Evolutionary conservation across 192 early-diverging fungal species (phyloP), one percentile per base, ranked within the genome.

Genomic region (Linnemannia exigua): DNA sequence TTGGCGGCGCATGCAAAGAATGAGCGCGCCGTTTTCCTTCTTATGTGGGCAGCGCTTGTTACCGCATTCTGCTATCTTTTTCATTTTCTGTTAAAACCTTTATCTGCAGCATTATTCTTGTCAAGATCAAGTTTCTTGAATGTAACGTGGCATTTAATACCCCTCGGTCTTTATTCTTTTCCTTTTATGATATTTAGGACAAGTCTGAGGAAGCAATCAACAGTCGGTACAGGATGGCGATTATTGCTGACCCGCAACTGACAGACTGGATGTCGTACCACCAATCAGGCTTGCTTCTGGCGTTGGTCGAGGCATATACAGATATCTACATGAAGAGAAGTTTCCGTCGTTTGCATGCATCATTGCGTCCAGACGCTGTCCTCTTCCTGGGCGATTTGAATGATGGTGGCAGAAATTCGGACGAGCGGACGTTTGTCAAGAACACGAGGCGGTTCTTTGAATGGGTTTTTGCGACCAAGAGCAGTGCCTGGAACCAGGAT

Each of bases 221-320:
- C 33, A 74, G 75, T 5, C 47, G 72, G 28, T 89, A 87, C 66
- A 87, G 87, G 41, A 78, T 97, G 25, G 93, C 93, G 17, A 77
- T 99, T 14, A 89, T 99, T 52, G 95, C 95, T 0, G 98, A 99
- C 87, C 97, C 98, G 50, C 98, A 99, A 80, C 91, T 99, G 52
- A 97, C 96, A 48, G 98, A 98, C 84, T 89, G 93, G 46, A 95
- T 94, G 80, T 98, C 97, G 15, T 99, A 99, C 79, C 84, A 90
- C 5, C 94, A 94, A 51, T 83, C 90, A 15, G 95, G 95, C 0
- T 41, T 70, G 12, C 51, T 37, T 19, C 36, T 52, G 14, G 22
- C 47, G n/a, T 31, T 69, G 35, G 48, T 37, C 31, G 47, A 36
- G 73, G 17, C 36, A 0, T 54, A 58, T 14, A 33, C 28, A 15